phyloP scores from a whole-genome alignment of 129 eudicot species.

The Apium graveolens region DNA sequence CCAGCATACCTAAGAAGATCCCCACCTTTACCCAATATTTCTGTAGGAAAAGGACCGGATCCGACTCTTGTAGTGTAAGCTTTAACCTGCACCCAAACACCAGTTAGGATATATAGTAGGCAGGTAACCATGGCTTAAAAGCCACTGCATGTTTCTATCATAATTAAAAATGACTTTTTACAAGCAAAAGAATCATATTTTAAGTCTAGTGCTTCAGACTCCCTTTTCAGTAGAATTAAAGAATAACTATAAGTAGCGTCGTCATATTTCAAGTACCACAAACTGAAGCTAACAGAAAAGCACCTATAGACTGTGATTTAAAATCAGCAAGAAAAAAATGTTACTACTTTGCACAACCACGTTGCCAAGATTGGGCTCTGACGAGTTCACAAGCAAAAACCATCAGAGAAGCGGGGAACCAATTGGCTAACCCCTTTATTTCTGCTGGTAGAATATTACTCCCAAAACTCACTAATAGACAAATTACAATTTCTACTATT shows the following conservation, averaged over 20 bases:
- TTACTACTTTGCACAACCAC: not conserved
- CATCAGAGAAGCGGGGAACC: not conserved
- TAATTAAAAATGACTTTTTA: not conserved
- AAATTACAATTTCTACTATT: not conserved
- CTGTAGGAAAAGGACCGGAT: slow-evolving; percentile 98
- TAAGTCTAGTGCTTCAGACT: not conserved
- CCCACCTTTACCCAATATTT: slow-evolving; percentile 69
- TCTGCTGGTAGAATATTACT: not conserved
- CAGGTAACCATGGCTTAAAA: not conserved
- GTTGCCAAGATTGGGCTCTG: not conserved
- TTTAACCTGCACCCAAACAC: slow-evolving; percentile 59
- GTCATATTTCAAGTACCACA: not conserved
- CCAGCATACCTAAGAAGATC: slow-evolving; percentile 77
- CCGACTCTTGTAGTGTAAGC: slow-evolving; percentile 99
- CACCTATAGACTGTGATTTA: not conserved
- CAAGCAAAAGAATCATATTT: not conserved
- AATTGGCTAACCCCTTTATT: not conserved
- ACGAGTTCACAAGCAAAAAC: not conserved
- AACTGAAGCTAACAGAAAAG: not conserved
- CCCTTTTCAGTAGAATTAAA: not conserved
- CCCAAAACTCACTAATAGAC: not conserved
- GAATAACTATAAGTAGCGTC: not conserved
- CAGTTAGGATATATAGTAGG: slow-evolving; percentile 1
- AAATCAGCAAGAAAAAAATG: no score
- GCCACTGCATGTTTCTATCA: not conserved